These are phyloP conservation scores for Thraustotheca clavata DNA, from an alignment of 352 stramenopile genomes.

Conservation along the genomic window DNA sequence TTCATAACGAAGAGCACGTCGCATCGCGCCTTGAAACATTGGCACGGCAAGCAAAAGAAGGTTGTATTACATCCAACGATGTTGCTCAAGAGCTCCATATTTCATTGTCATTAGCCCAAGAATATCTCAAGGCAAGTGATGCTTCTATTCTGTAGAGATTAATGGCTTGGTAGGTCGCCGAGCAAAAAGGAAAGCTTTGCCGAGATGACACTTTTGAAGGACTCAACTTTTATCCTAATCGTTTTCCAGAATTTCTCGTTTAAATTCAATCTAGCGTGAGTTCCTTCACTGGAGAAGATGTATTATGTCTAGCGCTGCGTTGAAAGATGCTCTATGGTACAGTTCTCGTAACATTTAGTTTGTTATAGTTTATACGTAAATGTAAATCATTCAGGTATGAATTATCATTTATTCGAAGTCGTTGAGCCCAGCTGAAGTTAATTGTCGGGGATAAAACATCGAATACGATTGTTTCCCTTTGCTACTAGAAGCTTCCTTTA, in stretches of 20 bases:
- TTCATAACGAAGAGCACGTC: constrained; percentile 79
- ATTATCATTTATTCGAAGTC: too few species aligned
- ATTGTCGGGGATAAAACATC: too few species aligned
- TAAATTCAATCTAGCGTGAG: too few species aligned
- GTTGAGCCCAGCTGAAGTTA: too few species aligned
- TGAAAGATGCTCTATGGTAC: too few species aligned
- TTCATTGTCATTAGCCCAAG: constrained; percentile 90
- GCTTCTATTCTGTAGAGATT: background rate
- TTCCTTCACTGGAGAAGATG: too few species aligned
- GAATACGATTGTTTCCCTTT: too few species aligned
- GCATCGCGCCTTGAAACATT: constrained; percentile 61
- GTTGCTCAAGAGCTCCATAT: constrained; percentile 88
- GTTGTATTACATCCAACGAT: constrained; percentile 85
- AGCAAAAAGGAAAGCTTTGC: constrained; percentile 90
- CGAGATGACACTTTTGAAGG: constrained; percentile 94
- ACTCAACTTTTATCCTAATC: constrained; percentile 93
- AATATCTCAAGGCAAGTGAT: constrained; percentile 85
- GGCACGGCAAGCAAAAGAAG: constrained; percentile 55
- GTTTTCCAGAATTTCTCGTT: constrained; percentile 51
- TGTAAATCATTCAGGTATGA: too few species aligned
- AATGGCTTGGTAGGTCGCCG: constrained; percentile 57
- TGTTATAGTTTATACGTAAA: too few species aligned
- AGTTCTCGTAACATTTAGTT: too few species aligned
- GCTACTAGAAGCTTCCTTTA: too few species aligned
- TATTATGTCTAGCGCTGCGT: too few species aligned